Percentiles rank a stretch among this genome's conserved stretches.
Conservation (phyloP, 345 rosid genomes). For the Populus nigra region DNA sequence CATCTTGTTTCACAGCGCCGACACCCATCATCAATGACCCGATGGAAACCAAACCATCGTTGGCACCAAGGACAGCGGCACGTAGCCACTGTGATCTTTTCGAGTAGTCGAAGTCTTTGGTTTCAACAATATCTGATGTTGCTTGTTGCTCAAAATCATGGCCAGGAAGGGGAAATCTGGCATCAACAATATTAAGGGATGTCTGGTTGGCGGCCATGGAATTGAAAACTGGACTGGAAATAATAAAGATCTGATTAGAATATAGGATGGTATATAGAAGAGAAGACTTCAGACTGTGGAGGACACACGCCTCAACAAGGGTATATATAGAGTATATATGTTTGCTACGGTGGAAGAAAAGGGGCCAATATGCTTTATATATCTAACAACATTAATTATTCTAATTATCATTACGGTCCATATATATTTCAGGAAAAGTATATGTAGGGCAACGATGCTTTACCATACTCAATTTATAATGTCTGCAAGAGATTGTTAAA, state of each 20-base stretch:
- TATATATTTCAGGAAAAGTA: no score
- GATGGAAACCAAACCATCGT: conserved; percentile 84
- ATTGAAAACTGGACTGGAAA: conserved; percentile 5
- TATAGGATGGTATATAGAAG: conserved; percentile 1
- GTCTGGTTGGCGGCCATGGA: conserved; percentile 35
- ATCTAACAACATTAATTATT: no score
- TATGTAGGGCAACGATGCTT: no score
- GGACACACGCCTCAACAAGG: conserved; percentile 60
- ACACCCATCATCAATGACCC: conserved; percentile 90
- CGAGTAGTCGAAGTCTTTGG: conserved; percentile 53
- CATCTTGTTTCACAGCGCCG: conserved; percentile 77
- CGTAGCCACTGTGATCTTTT: conserved; percentile 92
- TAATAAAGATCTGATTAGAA: not conserved
- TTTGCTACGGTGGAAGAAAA: conserved; percentile 29
- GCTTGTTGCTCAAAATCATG: conserved; percentile 37
- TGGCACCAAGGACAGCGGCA: conserved; percentile 92
- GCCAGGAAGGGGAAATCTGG: conserved; percentile 25
- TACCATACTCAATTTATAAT: no score
- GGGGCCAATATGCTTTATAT: not conserved
- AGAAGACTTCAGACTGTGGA: conserved; percentile 40
- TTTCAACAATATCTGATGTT: conserved; percentile 17
- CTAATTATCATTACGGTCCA: no score
- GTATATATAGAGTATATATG: conserved; percentile 40
- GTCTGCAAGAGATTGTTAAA: no score
- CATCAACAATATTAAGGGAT: conserved; percentile 19